Percentiles rank a stretch among this genome's conserved stretches.
Conservation (phyloP, 352 stramenopile genomes). For the Globisporangium irregulare region DNA sequence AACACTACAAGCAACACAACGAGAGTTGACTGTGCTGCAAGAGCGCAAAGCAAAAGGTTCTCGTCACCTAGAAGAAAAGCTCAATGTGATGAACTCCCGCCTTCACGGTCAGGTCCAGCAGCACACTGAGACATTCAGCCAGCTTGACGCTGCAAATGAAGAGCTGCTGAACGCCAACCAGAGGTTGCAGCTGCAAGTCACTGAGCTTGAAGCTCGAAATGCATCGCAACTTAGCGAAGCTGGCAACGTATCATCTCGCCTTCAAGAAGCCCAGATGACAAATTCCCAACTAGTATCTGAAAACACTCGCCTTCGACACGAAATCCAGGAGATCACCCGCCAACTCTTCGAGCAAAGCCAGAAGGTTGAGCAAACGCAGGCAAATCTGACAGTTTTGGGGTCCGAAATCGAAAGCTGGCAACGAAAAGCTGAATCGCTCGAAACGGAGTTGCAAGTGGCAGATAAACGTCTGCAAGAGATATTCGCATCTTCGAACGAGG, state of each 20-base stretch:
- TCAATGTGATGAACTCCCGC: background rate
- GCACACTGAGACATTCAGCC: background rate
- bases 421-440: background rate
- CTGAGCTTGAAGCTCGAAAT: background rate
- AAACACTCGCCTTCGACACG: conserved; percentile 9
- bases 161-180: background rate
- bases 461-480: background rate
- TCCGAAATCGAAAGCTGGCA: background rate
- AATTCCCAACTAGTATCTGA: background rate
- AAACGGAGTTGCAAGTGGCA: background rate
- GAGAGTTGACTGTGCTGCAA: conserved; percentile 10
- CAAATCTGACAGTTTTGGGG: background rate
- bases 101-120: background rate
- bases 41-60: conserved; percentile 6
- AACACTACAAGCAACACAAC: conserved; percentile 2
- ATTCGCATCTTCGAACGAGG: background rate
- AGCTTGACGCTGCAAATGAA: background rate
- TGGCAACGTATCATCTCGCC: background rate
- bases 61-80: background rate
- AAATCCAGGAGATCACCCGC: conserved; percentile 13
- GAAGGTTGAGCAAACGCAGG: background rate
- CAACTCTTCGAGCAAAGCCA: background rate
- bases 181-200: background rate
- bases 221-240: background rate
- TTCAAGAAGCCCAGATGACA: background rate